These are phyloP conservation scores for Fraxinus paxiana DNA, from an alignment of 305 asterid genomes.

Conservation along the genomic window DNA sequence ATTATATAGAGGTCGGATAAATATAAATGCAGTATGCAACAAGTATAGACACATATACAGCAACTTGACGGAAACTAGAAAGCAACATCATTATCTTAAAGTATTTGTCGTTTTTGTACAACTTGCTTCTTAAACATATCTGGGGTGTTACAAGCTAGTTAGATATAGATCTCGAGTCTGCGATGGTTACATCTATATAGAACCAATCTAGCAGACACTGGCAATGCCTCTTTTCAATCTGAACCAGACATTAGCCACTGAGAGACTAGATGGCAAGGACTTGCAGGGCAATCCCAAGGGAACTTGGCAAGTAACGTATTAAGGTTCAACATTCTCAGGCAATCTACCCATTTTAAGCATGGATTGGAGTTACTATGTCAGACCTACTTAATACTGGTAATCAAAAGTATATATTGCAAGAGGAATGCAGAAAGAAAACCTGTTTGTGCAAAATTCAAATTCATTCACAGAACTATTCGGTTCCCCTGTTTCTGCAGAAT, in stretches of 20 bases:
- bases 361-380: not conserved
- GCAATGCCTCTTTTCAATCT: conserved; percentile 6
- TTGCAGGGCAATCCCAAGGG: conserved; percentile 6
- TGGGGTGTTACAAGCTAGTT: conserved; percentile 4
- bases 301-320: not conserved
- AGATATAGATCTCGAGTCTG: not conserved
- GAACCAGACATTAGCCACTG: not conserved
- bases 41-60: conserved; percentile 1
- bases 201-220: not conserved
- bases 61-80: conserved; percentile 6
- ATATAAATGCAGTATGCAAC: not conserved
- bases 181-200: not conserved
- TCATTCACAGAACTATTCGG: conserved; percentile 30
- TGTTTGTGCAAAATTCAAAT: conserved; percentile 28
- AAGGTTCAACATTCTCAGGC: not conserved
- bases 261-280: not conserved
- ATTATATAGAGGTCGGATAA: not conserved
- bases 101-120: not conserved
- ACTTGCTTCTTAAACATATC: conserved; percentile 3
- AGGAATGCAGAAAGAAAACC: conserved; percentile 28
- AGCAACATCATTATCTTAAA: not conserved
- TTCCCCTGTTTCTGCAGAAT: conserved; percentile 20
- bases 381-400: conserved; percentile 19
- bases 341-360: conserved; percentile 5
- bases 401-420: not conserved